Conservation (phyloP, 129 eudicot species). For the Daucus carota region DH1_v3.0 NC_030381.2:4281001-4281500, state of each 20-base stretch:
- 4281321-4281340: conserved; percentile 49
- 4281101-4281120: conserved; percentile 59
- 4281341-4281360: conserved; percentile 80
- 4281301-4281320: conserved; percentile 47
- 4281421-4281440: conserved; percentile 64
- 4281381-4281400: conserved; percentile 47
- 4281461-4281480: conserved; percentile 56
- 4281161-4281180: conserved; percentile 60
- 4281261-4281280: conserved; percentile 68
- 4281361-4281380: conserved; percentile 55
- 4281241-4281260: conserved; percentile 42
- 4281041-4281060: not conserved
- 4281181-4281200: conserved; percentile 68
- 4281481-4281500: conserved; percentile 87
- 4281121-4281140: conserved; percentile 96
- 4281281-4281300: conserved; percentile 40
- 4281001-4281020: not conserved
- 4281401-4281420: conserved; percentile 78
- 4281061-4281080: not conserved
- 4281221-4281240: conserved; percentile 93
- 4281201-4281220: conserved; percentile 58
- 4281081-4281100: not conserved
- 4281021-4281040: not conserved
- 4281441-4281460: conserved; percentile 67
- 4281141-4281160: conserved; percentile 76